Evolutionary conservation across 495 filamentous ascomycete genomes (phyloP).

Genomic region (Penicillium paxilli): DNA sequence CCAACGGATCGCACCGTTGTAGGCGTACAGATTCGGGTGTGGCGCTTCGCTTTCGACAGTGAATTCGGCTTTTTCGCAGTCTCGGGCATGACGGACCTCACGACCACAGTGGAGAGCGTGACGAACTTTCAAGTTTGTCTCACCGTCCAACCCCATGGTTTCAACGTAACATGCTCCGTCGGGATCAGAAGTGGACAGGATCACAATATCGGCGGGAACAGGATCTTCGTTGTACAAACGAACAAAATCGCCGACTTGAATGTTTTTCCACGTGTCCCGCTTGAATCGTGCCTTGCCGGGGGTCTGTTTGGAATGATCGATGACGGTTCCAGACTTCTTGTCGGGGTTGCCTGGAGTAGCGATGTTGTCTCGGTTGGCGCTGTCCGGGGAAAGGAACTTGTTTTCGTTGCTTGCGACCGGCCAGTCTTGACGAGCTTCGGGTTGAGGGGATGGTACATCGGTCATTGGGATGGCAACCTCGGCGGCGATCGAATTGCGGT

Average conservation of each 20-base stretch:
- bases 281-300: slow-evolving; percentile 76
- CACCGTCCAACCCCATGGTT: slow-evolving; percentile 96
- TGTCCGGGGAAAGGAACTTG: slow-evolving; percentile 36
- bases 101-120: slow-evolving; percentile 86
- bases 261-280: slow-evolving; percentile 90
- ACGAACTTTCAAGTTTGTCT: slow-evolving; percentile 96
- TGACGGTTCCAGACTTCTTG: slow-evolving; percentile 62
- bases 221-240: slow-evolving; percentile 96
- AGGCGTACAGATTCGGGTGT: slow-evolving; percentile 90
- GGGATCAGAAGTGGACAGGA: slow-evolving; percentile 91
- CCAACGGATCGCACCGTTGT: slow-evolving; percentile 88
- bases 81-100: slow-evolving; percentile 80
- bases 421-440: slow-evolving; percentile 48
- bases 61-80: slow-evolving; percentile 89
- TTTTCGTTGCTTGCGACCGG: slow-evolving; percentile 24
- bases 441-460: slow-evolving; percentile 80
- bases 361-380: slow-evolving; percentile 31
- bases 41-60: slow-evolving; percentile 87
- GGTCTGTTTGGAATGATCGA: slow-evolving; percentile 58
- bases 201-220: slow-evolving; percentile 91
- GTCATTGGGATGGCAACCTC: slow-evolving; percentile 85
- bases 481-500: slow-evolving; percentile 57
- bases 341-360: slow-evolving; percentile 20
- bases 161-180: slow-evolving; percentile 98
- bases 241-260: slow-evolving; percentile 95